Percentiles rank a stretch among this genome's conserved stretches.
Evolutionary conservation across 2,329 filamentous ascomycete species (phyloP).

Genomic region (Epichloe aotearoae): DNA sequence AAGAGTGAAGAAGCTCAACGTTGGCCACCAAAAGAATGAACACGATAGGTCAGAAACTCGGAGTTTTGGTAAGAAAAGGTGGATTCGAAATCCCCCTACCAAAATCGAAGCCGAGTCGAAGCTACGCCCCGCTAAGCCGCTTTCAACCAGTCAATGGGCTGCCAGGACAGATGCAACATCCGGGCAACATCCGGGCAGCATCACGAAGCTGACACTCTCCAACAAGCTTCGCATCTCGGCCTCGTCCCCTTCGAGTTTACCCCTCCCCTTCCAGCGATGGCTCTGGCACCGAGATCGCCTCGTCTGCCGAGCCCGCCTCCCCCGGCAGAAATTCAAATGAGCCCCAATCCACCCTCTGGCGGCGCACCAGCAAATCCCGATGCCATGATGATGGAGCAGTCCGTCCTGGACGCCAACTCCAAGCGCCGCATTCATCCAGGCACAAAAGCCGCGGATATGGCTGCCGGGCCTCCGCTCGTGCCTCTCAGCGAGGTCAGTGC

Average conservation of each 20-base stretch:
- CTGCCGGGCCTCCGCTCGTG: constrained; percentile 76
- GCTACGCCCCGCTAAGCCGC: constrained; percentile 8
- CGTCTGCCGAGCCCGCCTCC: constrained; percentile 91
- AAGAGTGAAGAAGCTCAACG: too few species aligned
- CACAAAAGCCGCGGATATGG: constrained; percentile 86
- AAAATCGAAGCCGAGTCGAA: neutral
- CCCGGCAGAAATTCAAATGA: constrained; percentile 89
- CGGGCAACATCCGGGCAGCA: too few species aligned
- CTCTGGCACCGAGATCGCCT: constrained; percentile 63
- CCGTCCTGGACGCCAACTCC: constrained; percentile 57
- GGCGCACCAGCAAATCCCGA: constrained; percentile 39
- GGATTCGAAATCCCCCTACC: neutral
- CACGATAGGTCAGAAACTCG: neutral
- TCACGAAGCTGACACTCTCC: neutral
- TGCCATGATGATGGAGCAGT: constrained; percentile 50
- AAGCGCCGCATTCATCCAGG: constrained; percentile 81
- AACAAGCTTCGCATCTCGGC: neutral
- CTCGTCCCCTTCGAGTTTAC: neutral
- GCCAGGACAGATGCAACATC: too few species aligned
- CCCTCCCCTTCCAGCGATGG: constrained; percentile 27
- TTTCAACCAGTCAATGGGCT: neutral
- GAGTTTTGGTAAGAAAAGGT: neutral
- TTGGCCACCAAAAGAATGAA: neutral
- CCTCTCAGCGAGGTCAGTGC: constrained; percentile 64
- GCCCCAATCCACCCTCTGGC: constrained; percentile 59